Percentiles rank a stretch among this genome's conserved stretches.
Conservation (phyloP, 345 rosid species). For the Eucalyptus shirleyi region DNA sequence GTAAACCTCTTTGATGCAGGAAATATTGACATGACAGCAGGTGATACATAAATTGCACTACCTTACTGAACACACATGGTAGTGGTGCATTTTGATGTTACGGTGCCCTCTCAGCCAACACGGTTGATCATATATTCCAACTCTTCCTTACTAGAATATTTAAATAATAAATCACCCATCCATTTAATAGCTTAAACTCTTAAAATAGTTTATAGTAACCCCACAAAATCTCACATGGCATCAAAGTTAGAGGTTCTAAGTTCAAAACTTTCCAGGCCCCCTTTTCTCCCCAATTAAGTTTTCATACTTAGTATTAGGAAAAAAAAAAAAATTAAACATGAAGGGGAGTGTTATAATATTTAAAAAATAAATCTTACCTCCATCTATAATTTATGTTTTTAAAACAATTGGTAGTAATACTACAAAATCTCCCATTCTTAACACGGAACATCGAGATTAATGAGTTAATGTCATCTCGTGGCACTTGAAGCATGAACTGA, state of each 20-base stretch:
- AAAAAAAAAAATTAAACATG: too few species aligned
- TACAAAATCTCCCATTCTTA: too few species aligned
- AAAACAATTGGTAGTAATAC: accelerated
- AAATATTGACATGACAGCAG: neutral
- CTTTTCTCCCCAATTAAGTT: too few species aligned
- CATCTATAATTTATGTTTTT: too few species aligned
- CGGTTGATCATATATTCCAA: conserved; percentile 33
- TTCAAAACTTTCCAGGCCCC: too few species aligned
- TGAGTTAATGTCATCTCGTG: conserved; percentile 66
- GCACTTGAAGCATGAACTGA: conserved; percentile 95
- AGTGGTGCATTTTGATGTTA: neutral
- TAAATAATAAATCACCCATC: accelerated
- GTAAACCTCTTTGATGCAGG: neutral
- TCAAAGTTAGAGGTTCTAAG: too few species aligned
- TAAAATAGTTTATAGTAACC: accelerated
- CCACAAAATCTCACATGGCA: too few species aligned
- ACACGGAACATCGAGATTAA: conserved; percentile 61
- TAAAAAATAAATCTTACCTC: too few species aligned
- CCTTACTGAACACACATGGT: neutral
- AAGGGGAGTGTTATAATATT: too few species aligned
- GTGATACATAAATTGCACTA: neutral
- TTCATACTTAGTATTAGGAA: too few species aligned
- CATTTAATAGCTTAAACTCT: too few species aligned
- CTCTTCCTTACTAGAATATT: conserved; percentile 33
- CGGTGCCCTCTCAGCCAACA: neutral